Evolutionary conservation across 257 asterid species (phyloP).

Genomic region (Solanum pinnatisectum): DNA sequence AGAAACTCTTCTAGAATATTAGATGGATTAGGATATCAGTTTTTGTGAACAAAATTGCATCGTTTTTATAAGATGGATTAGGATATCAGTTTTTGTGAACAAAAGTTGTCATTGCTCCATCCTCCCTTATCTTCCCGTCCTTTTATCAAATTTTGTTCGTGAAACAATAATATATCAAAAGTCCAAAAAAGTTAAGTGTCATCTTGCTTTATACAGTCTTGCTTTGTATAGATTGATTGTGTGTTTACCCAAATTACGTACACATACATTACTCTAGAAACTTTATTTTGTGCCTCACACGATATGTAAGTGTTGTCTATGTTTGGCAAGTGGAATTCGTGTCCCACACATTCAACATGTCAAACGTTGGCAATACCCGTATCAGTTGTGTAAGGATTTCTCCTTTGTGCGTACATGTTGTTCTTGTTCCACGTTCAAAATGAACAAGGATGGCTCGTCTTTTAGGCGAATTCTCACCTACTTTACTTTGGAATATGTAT

Average conservation of each 20-base stretch:
- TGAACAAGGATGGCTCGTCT: not conserved
- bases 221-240: not conserved
- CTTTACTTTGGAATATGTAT: not conserved
- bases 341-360: not conserved
- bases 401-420: not conserved
- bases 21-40: not conserved
- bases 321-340: not conserved
- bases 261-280: not conserved
- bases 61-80: not conserved
- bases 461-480: not conserved
- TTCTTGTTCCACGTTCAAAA: not conserved
- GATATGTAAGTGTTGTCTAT: not conserved
- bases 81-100: not conserved
- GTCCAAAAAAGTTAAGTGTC: not conserved
- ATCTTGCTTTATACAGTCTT: not conserved
- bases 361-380: not conserved
- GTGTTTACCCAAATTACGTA: not conserved
- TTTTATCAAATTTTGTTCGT: not conserved
- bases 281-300: not conserved
- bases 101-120: not conserved
- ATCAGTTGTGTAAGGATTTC: not conserved
- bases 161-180: not conserved
- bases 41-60: not conserved
- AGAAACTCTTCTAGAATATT: conserved; percentile 7
- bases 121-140: not conserved